Percentiles rank a stretch among this genome's conserved stretches.
These are phyloP conservation scores for Vinca minor DNA, from an alignment of 257 asterid species.

Conservation along the genomic window DNA sequence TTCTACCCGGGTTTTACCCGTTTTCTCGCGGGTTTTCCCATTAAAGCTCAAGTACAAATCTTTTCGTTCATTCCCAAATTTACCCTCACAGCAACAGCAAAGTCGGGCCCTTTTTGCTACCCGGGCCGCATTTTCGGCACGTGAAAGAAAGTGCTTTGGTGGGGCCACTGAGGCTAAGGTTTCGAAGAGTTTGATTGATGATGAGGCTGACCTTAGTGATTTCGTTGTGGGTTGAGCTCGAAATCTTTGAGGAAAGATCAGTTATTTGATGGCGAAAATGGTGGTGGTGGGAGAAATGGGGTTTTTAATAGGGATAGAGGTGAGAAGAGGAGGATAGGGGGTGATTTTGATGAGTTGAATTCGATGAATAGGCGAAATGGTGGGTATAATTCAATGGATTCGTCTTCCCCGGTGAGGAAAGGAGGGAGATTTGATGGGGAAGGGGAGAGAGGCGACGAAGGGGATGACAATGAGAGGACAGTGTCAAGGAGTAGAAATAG, in stretches of 20 bases:
- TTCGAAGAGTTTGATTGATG: conserved; percentile 73
- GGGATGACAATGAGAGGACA: background rate
- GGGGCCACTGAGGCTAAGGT: conserved; percentile 20
- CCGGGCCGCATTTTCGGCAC: conserved; percentile 28
- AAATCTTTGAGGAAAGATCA: conserved; percentile 41
- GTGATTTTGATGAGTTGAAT: conserved; percentile 20
- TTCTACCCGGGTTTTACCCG: conserved; percentile 29
- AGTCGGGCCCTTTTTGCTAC: conserved; percentile 5
- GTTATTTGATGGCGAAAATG: conserved; percentile 41
- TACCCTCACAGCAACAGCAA: conserved; percentile 12
- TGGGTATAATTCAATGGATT: conserved; percentile 17
- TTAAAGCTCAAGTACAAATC: conserved; percentile 32
- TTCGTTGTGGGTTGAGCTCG: conserved; percentile 81
- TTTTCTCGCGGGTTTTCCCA: conserved; percentile 34
- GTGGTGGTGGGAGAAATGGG: conserved; percentile 12
- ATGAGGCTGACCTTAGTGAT: conserved; percentile 82
- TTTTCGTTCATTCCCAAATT: conserved; percentile 21
- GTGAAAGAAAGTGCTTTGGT: conserved; percentile 30
- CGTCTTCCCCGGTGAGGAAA: conserved; percentile 23
- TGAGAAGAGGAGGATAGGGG: conserved; percentile 43
- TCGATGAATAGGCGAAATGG: conserved; percentile 10
- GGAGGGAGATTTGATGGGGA: conserved; percentile 30
- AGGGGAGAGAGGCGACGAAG: background rate
- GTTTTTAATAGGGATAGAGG: conserved; percentile 18
- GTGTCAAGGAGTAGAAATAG: conserved; percentile 18